Evolutionary conservation across 2,329 filamentous ascomycete species (phyloP).

Genomic region (Aspergillus thermomutatus): DNA sequence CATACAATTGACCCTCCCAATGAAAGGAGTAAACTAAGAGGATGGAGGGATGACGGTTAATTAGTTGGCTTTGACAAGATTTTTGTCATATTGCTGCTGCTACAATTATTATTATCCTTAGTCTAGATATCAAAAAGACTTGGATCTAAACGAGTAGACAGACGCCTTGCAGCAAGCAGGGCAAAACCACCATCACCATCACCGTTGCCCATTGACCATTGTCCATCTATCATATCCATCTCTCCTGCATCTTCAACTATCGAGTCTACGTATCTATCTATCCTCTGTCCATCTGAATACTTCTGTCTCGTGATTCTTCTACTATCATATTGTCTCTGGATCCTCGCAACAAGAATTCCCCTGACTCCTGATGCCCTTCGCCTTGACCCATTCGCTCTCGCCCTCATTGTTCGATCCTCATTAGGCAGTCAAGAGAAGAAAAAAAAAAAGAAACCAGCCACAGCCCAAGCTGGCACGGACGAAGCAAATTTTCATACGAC

Average conservation of each 20-base stretch:
- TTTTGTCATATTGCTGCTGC: not conserved
- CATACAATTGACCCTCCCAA: not conserved
- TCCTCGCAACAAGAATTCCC: not conserved
- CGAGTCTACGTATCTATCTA: not conserved
- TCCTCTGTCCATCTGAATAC: not conserved
- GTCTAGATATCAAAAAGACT: not conserved
- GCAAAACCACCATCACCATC: not conserved
- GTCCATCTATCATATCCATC: not conserved
- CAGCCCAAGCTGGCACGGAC: constrained; percentile 5
- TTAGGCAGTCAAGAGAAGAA: not conserved
- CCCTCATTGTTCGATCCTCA: constrained; percentile 3
- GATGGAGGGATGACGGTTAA: not conserved
- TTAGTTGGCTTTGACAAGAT: not conserved
- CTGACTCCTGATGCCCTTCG: not conserved
- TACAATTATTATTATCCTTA: not conserved
- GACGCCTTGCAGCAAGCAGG: not conserved
- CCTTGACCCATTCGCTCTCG: not conserved
- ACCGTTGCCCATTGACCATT: not conserved
- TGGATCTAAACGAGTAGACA: not conserved
- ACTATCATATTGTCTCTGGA: no score
- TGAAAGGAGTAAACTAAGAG: not conserved
- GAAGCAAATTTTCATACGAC: constrained; percentile 8
- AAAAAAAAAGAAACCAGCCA: constrained; percentile 1
- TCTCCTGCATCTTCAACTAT: not conserved
- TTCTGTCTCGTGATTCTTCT: not conserved